phyloP scores from a whole-genome alignment of 768 basidiomycete genomes.

The Holtermanniella nyarrowii region DNA sequence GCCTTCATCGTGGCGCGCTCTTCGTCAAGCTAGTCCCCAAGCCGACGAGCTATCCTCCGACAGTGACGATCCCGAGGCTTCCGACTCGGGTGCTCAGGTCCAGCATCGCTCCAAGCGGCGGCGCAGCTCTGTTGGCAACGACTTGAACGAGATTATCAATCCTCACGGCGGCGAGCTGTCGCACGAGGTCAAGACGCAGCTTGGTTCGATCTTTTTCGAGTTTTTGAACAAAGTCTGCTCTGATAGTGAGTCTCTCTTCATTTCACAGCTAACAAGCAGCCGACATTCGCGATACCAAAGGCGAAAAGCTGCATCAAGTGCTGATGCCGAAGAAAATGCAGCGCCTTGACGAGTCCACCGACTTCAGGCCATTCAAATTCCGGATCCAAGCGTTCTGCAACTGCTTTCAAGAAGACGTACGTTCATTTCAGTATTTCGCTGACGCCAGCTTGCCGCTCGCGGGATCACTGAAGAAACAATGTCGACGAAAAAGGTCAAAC shows the following conservation, averaged over 20 bases:
- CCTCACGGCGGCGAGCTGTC: conserved; percentile 23
- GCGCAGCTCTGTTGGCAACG: conserved; percentile 23
- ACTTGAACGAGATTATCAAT: conserved; percentile 11
- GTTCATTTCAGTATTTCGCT: conserved; percentile 18
- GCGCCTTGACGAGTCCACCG: conserved; percentile 84
- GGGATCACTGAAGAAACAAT: conserved; percentile 90
- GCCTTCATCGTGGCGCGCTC: conserved; percentile 9
- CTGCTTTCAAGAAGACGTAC: conserved; percentile 82
- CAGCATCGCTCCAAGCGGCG: conserved; percentile 18
- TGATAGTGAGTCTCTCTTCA: conserved; percentile 53
- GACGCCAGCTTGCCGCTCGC: conserved; percentile 58
- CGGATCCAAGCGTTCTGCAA: conserved; percentile 96
- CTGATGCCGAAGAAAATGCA: conserved; percentile 98
- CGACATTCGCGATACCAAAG: conserved; percentile 84
- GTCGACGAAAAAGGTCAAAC: conserved; percentile 93
- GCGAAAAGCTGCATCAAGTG: conserved; percentile 93
- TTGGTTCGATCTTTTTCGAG: conserved; percentile 83
- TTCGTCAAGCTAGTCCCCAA: conserved; percentile 24
- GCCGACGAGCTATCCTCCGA: conserved; percentile 31
- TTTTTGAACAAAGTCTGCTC: conserved; percentile 82
- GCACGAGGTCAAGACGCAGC: conserved; percentile 62
- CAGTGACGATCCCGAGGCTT: conserved; percentile 23
- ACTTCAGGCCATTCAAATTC: conserved; percentile 98
- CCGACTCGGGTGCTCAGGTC: conserved; percentile 17
- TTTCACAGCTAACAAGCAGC: conserved; percentile 46